Conservation (phyloP, 257 asterid species). For the Mitragyna speciosa region DNA sequence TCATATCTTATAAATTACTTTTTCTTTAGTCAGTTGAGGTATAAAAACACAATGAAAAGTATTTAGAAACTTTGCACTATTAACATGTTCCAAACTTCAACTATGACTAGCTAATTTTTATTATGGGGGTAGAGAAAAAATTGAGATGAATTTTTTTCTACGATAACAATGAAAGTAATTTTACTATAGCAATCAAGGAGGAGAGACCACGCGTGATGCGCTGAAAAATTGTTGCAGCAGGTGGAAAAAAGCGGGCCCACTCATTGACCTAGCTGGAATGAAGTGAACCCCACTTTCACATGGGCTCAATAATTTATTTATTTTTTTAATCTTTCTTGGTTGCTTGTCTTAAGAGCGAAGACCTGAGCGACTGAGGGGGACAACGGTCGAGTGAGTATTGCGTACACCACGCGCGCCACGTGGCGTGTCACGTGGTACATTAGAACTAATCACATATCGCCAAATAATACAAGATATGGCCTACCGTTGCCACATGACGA, state of each 20-base stretch:
- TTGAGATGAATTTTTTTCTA: neutral
- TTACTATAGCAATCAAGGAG: neutral
- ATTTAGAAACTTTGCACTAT: too few relatives aligned
- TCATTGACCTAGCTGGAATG: neutral
- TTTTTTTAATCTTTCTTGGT: neutral
- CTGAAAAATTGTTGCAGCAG: neutral
- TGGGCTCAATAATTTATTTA: neutral
- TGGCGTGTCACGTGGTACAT: too few relatives aligned
- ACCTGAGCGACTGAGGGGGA: neutral
- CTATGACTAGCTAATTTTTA: neutral
- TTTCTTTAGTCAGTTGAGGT: too few relatives aligned
- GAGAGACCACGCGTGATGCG: neutral
- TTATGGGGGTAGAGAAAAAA: neutral
- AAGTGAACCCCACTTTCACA: constrained; percentile 2
- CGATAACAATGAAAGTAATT: neutral
- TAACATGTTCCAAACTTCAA: neutral
- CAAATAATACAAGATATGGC: too few relatives aligned
- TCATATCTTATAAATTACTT: too few relatives aligned
- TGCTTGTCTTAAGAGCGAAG: neutral
- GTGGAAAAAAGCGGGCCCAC: neutral
- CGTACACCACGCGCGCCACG: too few relatives aligned
- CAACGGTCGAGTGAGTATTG: too few relatives aligned
- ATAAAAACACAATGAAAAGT: too few relatives aligned
- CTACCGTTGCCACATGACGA: too few relatives aligned
- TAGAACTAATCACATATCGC: too few relatives aligned